Base-by-base conservation (phyloP, 2,329 filamentous ascomycete species). In the Huntiella bhutanensis region DNA sequence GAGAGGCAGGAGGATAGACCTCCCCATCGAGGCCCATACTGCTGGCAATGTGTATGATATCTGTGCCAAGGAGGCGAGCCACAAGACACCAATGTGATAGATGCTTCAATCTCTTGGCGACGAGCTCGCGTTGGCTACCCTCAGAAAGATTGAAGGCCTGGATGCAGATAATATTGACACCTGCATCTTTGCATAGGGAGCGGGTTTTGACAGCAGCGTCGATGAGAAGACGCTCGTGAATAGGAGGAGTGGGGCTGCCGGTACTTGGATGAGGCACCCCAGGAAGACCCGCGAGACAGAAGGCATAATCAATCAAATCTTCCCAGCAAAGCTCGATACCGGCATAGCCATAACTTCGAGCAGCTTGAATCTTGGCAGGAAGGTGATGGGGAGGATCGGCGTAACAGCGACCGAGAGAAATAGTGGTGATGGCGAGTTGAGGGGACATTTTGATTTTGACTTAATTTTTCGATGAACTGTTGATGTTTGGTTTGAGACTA, bases 91-190 rank as follows among this genome's bases (percentile, higher is more conserved):
- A 88, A 16, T 79, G 64, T 8, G 69, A 62, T 16, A 88, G 67
- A 53, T 84, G 71, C 13, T 71, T 64, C 28, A 86, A 60, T 3
- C 75, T 66, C 19, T 64, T 59, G 1, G 61, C 60, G 54, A 82
- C 78, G 49, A 71, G 65, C 12, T 60, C 54, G 7, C 79, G 66
- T 59, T 85, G 75, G 4, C 76, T 50, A 0, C 82, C 83, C 53
- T 87, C 83, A 60, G 81, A 86, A 61, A 84, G 74, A 63, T 73
- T 71, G 57, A 88, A 87, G 0, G 83, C 83, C 55, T 85, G 82
- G 0, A 87, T 67, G 51, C 75, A 78, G 53, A 84, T 66, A 53
- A 84, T 71, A 7, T 63, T 55, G 16, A 84, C 66, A 32, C 57
- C 59, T 19, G 73, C 66, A 2, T 65, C 62, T 17, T 65, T 59